Conservation (phyloP, 106 monocot species). For the Apostasia ramifera region DNA sequence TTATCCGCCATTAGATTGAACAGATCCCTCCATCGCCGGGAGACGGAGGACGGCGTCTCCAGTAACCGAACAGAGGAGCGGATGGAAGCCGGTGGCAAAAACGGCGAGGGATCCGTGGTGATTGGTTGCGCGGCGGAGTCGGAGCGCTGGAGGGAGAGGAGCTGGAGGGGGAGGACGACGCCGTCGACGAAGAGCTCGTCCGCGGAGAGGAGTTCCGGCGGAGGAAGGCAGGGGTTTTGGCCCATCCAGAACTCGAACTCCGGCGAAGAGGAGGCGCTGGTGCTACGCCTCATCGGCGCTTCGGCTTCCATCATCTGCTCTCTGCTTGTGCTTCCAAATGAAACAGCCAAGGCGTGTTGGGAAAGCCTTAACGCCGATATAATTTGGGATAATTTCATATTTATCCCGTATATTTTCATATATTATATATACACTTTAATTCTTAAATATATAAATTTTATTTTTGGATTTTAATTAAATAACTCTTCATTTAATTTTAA, state of each 20-base stretch:
- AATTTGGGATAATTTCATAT: no score
- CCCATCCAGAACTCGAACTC: conserved; percentile 85
- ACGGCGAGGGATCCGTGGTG: neutral
- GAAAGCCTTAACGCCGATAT: no score
- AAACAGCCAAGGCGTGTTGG: no score
- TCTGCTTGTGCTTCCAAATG: no score
- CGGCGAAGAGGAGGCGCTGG: conserved; percentile 40
- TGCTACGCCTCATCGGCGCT: conserved; percentile 8
- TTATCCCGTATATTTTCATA: no score
- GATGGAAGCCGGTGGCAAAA: neutral
- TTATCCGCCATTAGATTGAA: conserved; percentile 24
- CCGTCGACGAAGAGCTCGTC: conserved; percentile 82
- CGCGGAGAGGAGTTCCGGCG: conserved; percentile 37
- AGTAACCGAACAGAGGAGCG: neutral
- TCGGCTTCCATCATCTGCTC: neutral
- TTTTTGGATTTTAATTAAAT: no score
- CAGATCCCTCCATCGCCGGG: conserved; percentile 75
- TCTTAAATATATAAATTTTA: no score
- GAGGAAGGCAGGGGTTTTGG: conserved; percentile 23
- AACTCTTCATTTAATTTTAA: no score
- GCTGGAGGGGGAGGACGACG: conserved; percentile 59
- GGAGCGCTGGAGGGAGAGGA: conserved; percentile 11
- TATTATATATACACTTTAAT: no score
- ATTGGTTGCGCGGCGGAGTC: neutral
- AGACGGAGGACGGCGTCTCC: conserved; percentile 3